Conservation (phyloP, 257 asterid genomes). For the Solanum infundibuliforme region DNA sequence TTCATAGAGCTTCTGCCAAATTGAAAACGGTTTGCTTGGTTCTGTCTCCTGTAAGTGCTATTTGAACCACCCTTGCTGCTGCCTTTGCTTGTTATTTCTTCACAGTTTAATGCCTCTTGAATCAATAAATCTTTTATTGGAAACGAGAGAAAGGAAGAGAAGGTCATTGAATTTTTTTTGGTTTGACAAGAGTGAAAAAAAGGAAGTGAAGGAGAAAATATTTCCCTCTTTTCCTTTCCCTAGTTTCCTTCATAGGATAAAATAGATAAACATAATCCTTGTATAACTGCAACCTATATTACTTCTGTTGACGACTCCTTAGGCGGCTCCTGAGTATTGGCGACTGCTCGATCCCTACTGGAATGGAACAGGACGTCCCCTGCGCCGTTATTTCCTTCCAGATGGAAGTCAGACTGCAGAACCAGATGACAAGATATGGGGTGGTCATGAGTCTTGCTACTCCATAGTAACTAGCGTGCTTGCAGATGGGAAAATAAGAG, state of each 20-base stretch:
- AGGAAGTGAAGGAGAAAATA: background rate
- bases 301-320: background rate
- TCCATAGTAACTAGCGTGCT: slow-evolving; percentile 57
- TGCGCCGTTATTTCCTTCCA: slow-evolving; percentile 66
- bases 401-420: slow-evolving; percentile 81
- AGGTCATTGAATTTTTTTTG: background rate
- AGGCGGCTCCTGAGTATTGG: slow-evolving; percentile 76
- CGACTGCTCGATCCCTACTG: slow-evolving; percentile 68
- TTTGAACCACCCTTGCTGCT: background rate
- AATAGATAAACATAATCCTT: background rate
- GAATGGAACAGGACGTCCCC: slow-evolving; percentile 33
- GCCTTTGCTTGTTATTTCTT: background rate
- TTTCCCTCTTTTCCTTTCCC: background rate
- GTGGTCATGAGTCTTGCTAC: slow-evolving; percentile 81
- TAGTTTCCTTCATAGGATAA: background rate
- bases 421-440: slow-evolving; percentile 63
- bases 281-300: background rate
- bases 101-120: background rate
- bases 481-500: slow-evolving; percentile 45
- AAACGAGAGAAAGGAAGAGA: background rate
- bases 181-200: background rate
- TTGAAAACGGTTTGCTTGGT: background rate
- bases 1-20: background rate
- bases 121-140: background rate
- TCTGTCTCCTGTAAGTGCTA: background rate